Evolutionary conservation across 2,329 filamentous ascomycete species (phyloP).

Genomic region (Parasarocladium wereldwijsianum): DNA sequence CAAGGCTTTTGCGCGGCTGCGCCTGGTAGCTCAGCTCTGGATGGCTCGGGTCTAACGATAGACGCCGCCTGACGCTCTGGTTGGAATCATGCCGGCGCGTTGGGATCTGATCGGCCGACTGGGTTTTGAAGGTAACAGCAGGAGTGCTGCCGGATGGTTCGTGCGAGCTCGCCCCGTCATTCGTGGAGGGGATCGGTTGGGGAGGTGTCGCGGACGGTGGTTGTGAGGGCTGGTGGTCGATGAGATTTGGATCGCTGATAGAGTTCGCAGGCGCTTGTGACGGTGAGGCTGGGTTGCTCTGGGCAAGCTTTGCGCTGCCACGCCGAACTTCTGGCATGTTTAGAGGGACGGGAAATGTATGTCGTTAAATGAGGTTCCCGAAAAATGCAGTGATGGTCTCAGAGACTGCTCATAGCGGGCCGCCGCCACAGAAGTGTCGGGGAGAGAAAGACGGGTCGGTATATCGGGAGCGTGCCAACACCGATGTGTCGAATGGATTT

Average conservation of each 20-base stretch:
- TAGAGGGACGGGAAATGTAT: slow-evolving; percentile 15
- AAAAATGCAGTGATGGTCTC: no score
- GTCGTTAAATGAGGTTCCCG: no score
- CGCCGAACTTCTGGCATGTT: slow-evolving; percentile 7
- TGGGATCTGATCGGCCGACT: slow-evolving; percentile 3
- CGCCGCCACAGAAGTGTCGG: no score
- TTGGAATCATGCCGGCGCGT: not conserved
- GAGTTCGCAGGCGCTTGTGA: not conserved
- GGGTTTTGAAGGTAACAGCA: slow-evolving; percentile 3
- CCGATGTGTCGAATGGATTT: no score
- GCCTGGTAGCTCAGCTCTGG: not conserved
- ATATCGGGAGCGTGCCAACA: no score
- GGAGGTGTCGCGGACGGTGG: not conserved
- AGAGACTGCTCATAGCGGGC: no score
- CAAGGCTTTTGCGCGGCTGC: slow-evolving; percentile 16
- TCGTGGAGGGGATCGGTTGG: not conserved
- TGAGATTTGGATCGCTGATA: not conserved
- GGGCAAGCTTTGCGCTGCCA: slow-evolving; percentile 2
- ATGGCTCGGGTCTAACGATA: not conserved
- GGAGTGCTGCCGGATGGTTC: not conserved
- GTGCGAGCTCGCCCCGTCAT: not conserved
- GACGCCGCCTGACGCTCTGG: not conserved
- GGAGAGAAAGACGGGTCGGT: no score
- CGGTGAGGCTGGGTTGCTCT: not conserved
- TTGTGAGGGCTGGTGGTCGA: not conserved